Evolutionary conservation across 148 eudicot genomes (phyloP).

Genomic region (Vaccinium vitisidaea): DNA sequence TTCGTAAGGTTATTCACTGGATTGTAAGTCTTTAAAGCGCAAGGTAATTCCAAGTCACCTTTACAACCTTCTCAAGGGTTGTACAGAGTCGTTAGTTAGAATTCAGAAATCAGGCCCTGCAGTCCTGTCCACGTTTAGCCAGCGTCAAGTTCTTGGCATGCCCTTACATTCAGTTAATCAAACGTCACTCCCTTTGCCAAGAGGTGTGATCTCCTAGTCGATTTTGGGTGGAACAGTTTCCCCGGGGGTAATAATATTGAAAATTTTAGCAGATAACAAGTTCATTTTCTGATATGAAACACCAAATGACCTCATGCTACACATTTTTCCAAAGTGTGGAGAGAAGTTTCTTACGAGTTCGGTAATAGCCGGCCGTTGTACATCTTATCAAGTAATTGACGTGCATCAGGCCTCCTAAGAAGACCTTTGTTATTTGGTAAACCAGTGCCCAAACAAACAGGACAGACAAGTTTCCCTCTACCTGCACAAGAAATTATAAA

Average conservation of each 20-base stretch:
- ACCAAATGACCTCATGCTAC: background rate
- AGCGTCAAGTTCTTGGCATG: too few species aligned
- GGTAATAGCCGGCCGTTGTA: constrained; percentile 88
- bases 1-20: too few species aligned
- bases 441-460: constrained; percentile 96
- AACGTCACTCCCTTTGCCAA: too few species aligned
- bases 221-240: too few species aligned
- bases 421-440: constrained; percentile 96
- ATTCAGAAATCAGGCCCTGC: too few species aligned
- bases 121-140: too few species aligned
- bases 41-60: too few species aligned
- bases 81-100: too few species aligned
- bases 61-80: too few species aligned
- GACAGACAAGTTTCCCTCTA: constrained; percentile 95
- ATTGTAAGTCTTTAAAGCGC: too few species aligned
- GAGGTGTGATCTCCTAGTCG: too few species aligned
- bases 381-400: constrained; percentile 90
- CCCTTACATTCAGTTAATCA: too few species aligned
- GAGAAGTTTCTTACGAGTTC: constrained; percentile 57
- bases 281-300: background rate
- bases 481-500: constrained; percentile 41
- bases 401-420: constrained; percentile 84
- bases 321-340: background rate
- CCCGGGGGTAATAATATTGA: background rate
- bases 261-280: background rate